Evolutionary conservation across 148 eudicot species (phyloP).

Genomic region (Rhododendron molle): DNA sequence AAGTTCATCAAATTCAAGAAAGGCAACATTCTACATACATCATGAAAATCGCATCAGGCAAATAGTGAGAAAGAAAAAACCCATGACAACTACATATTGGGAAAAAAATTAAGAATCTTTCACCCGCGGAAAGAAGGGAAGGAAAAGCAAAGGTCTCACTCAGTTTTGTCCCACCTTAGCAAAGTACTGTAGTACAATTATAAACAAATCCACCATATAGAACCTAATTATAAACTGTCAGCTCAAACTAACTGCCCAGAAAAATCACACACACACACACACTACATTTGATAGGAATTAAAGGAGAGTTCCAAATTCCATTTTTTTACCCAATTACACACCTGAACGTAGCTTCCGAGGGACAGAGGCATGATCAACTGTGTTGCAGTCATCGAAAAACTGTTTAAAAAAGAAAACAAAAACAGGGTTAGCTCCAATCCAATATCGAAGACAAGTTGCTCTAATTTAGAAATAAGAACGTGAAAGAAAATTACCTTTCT

Average conservation of each 20-base stretch:
- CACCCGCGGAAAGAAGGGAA: not conserved
- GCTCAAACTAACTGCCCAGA: slow-evolving; percentile 9
- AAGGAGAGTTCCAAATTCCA: not conserved
- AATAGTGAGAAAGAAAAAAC: slow-evolving; percentile 1
- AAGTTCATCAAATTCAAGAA: not conserved
- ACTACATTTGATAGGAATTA: not conserved
- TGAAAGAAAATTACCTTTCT: slow-evolving; percentile 32
- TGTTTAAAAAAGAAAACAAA: slow-evolving; percentile 13
- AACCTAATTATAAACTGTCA: slow-evolving; percentile 9
- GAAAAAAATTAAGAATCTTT: slow-evolving; percentile 16
- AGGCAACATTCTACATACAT: not conserved
- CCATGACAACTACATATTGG: not conserved
- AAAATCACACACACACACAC: not conserved
- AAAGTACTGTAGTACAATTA: not conserved
- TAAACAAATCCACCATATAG: not conserved
- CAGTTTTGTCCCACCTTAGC: not conserved
- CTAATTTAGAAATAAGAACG: not conserved
- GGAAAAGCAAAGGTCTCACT: slow-evolving; percentile 14
- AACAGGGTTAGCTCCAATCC: not conserved
- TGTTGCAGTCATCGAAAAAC: slow-evolving; percentile 42
- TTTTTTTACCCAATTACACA: slow-evolving; percentile 4
- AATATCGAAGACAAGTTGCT: not conserved
- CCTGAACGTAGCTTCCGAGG: slow-evolving; percentile 80
- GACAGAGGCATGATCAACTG: slow-evolving; percentile 39
- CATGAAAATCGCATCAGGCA: slow-evolving; percentile 13